Conservation (phyloP, 176 grass and related monocot species). For the Oryza officinalis region DNA sequence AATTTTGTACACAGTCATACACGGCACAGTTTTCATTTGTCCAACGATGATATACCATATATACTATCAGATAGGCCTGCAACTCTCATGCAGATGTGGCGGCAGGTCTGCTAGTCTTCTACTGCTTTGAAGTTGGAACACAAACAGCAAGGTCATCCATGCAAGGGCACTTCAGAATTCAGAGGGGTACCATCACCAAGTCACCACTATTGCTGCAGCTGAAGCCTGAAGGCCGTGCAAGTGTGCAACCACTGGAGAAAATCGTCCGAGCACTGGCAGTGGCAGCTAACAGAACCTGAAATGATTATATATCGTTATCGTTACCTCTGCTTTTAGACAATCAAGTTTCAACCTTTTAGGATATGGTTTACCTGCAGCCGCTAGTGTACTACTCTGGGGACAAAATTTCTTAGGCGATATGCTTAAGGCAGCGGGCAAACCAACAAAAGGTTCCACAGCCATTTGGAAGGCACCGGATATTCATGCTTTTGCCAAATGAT, state of each 20-base stretch:
- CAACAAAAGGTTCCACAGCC: not conserved
- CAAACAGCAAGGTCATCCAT: not conserved
- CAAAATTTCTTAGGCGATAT: not conserved
- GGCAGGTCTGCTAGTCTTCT: not conserved
- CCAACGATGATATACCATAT: no score
- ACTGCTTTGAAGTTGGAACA: conserved; percentile 16
- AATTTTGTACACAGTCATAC: no score
- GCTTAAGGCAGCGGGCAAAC: not conserved
- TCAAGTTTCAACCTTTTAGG: not conserved
- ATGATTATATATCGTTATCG: not conserved
- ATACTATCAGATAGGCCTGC: not conserved
- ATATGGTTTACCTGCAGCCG: conserved; percentile 22
- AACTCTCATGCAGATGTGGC: not conserved
- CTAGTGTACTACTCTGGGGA: not conserved
- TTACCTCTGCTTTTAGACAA: not conserved
- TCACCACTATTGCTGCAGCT: not conserved
- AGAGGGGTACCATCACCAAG: not conserved
- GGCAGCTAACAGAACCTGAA: conserved; percentile 14
- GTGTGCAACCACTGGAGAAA: not conserved
- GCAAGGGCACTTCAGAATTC: not conserved
- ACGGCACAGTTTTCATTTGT: no score
- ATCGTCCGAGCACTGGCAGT: not conserved
- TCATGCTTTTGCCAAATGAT: conserved; percentile 57
- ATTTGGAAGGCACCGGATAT: not conserved
- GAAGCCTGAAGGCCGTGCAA: not conserved